phyloP scores from a whole-genome alignment of 768 basidiomycete species.

The Xerocomus brunneocitrinus region DNA sequence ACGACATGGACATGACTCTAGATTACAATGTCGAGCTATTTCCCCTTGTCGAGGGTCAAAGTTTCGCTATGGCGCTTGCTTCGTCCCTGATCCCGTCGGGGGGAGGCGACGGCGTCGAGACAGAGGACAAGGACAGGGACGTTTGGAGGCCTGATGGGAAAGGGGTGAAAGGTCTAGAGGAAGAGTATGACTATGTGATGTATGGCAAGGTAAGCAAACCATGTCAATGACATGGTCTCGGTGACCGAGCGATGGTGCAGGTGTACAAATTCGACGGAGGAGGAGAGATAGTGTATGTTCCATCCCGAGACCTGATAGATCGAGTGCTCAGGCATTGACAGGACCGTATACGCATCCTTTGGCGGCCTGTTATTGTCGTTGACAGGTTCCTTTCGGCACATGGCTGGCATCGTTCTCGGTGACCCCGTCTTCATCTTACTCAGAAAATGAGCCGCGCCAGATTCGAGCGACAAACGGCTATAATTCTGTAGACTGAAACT shows the following conservation, averaged over 20 bases:
- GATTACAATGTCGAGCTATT: constrained; percentile 95
- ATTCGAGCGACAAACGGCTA: neutral
- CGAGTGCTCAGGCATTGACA: constrained; percentile 29
- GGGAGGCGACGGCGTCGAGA: constrained; percentile 48
- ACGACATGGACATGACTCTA: constrained; percentile 87
- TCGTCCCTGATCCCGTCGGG: constrained; percentile 63
- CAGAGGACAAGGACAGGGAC: constrained; percentile 69
- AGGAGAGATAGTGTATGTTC: constrained; percentile 71
- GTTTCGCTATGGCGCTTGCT: constrained; percentile 82
- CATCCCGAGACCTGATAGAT: neutral
- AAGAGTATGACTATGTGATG: constrained; percentile 99
- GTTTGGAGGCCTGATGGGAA: constrained; percentile 86
- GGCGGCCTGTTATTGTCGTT: constrained; percentile 94
- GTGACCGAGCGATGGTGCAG: constrained; percentile 36
- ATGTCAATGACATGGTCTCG: neutral
- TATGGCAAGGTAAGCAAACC: constrained; percentile 75
- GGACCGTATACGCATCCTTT: constrained; percentile 94
- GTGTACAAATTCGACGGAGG: constrained; percentile 96
- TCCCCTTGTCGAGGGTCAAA: constrained; percentile 61
- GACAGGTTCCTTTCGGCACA: constrained; percentile 87
- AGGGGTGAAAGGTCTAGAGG: constrained; percentile 76
- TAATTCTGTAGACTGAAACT: neutral
- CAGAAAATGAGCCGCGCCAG: constrained; percentile 47
- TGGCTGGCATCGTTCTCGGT: constrained; percentile 88
- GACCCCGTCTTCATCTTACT: constrained; percentile 89